A percentile compares a stretch with the other conserved stretches of the same genome.
phyloP scores from a whole-genome alignment of 306 rosid species.

The Vigna reflexopilosa region DNA sequence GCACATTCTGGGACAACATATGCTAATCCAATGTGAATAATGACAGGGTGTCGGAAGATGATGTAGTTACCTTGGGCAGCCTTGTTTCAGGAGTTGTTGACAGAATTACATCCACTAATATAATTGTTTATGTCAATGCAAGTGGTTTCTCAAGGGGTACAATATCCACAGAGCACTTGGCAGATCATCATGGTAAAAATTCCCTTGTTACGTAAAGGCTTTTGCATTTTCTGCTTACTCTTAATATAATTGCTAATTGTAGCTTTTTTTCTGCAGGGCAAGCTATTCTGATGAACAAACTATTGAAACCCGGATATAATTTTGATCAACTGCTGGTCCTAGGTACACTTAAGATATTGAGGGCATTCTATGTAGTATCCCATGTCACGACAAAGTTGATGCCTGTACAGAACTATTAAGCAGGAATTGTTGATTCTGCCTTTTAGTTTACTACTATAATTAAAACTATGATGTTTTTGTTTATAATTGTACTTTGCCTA shows the following conservation, averaged over 20 bases:
- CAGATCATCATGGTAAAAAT: slow-evolving; percentile 85
- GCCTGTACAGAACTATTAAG: neutral
- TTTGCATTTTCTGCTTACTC: slow-evolving; percentile 27
- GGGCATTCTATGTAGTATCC: neutral
- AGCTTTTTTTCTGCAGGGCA: slow-evolving; percentile 62
- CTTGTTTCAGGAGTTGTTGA: slow-evolving; percentile 89
- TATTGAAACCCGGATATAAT: slow-evolving; percentile 85
- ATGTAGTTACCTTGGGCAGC: slow-evolving; percentile 67
- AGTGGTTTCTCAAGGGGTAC: slow-evolving; percentile 76
- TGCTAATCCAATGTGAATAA: slow-evolving; percentile 40
- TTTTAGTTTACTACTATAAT: neutral
- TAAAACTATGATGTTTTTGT: neutral
- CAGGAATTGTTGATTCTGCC: neutral
- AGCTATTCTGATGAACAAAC: slow-evolving; percentile 69
- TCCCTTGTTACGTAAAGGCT: slow-evolving; percentile 25
- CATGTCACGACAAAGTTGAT: slow-evolving; percentile 8
- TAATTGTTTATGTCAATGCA: slow-evolving; percentile 68
- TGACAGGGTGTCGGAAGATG: slow-evolving; percentile 85
- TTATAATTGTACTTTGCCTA: neutral
- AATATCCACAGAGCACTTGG: slow-evolving; percentile 78
- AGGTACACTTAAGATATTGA: slow-evolving; percentile 57
- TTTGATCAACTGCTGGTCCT: slow-evolving; percentile 83
- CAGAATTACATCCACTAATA: slow-evolving; percentile 60
- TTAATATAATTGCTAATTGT: slow-evolving; percentile 38
- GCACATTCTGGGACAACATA: neutral